These are phyloP conservation scores for Colletotrichum salicis DNA, from an alignment of 2,329 filamentous ascomycete genomes.

Conservation along the genomic window DNA sequence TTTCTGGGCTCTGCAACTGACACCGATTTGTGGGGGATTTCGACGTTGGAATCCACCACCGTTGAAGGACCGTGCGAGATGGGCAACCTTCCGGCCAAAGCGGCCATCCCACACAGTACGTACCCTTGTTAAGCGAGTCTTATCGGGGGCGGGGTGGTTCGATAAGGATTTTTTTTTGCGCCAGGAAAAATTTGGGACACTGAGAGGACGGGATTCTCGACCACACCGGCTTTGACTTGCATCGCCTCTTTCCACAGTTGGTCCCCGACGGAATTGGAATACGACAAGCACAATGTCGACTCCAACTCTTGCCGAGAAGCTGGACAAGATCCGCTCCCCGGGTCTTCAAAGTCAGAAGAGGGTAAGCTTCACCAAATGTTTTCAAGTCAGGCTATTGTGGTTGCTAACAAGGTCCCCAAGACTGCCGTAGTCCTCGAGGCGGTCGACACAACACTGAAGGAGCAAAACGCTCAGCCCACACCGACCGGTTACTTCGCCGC, in stretches of 20 bases:
- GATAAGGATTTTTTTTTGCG: slow-evolving; percentile 38
- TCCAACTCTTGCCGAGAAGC: slow-evolving; percentile 80
- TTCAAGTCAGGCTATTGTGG: slow-evolving; percentile 17
- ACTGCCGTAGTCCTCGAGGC: slow-evolving; percentile 88
- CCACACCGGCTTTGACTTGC: slow-evolving; percentile 10
- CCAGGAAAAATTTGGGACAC: slow-evolving; percentile 32
- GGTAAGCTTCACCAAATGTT: slow-evolving; percentile 59
- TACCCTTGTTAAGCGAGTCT: slow-evolving; percentile 18
- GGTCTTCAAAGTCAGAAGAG: slow-evolving; percentile 96
- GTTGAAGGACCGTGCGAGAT: neutral
- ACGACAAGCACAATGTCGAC: slow-evolving; percentile 56
- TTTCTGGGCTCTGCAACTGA: neutral
- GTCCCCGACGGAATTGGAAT: slow-evolving; percentile 32
- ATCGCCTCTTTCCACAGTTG: slow-evolving; percentile 28
- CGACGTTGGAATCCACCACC: neutral
- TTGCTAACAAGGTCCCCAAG: slow-evolving; percentile 52
- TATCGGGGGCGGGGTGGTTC: slow-evolving; percentile 35
- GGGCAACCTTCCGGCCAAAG: neutral
- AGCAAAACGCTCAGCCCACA: slow-evolving; percentile 84
- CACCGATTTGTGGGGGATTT: neutral
- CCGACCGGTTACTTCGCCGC: slow-evolving; percentile 96
- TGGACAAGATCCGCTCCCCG: slow-evolving; percentile 96
- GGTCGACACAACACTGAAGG: slow-evolving; percentile 90
- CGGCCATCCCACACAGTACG: neutral
- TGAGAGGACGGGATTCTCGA: slow-evolving; percentile 9